Percentiles rank a stretch among this genome's conserved stretches.
Evolutionary conservation across 345 rosid species (phyloP).

Genomic region (Gossypium australe): DNA sequence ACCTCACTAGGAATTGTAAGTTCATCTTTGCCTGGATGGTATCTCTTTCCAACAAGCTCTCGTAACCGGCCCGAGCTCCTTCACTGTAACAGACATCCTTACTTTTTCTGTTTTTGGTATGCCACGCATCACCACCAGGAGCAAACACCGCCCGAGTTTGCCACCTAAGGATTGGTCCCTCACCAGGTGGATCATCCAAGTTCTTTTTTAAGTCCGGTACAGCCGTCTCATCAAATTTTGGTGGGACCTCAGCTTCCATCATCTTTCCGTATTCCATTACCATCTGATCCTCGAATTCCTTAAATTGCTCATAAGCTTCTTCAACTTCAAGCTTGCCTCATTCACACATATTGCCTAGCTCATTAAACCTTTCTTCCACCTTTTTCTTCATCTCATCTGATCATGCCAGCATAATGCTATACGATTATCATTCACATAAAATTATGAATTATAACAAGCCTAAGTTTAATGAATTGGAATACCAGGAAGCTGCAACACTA

Average conservation of each 20-base stretch:
- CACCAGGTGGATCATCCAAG: no score
- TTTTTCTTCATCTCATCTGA: constrained; percentile 80
- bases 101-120: constrained; percentile 91
- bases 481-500: neutral
- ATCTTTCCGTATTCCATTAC: no score
- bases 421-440: neutral
- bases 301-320: no score
- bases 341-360: no score
- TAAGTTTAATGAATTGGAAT: neutral
- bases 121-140: constrained; percentile 99
- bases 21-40: constrained; percentile 91
- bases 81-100: constrained; percentile 85
- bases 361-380: neutral
- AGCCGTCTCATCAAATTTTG: no score
- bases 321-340: no score
- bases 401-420: neutral
- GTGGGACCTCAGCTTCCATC: no score
- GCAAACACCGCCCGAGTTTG: constrained; percentile 73
- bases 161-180: constrained; percentile 28
- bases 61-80: constrained; percentile 52
- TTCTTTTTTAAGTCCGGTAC: no score
- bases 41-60: no score
- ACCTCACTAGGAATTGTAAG: constrained; percentile 96
- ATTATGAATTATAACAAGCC: neutral
- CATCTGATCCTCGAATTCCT: no score